Base-by-base conservation (phyloP, 371 early-diverging fungal genomes). In the Phascolomyces articulosus region DNA sequence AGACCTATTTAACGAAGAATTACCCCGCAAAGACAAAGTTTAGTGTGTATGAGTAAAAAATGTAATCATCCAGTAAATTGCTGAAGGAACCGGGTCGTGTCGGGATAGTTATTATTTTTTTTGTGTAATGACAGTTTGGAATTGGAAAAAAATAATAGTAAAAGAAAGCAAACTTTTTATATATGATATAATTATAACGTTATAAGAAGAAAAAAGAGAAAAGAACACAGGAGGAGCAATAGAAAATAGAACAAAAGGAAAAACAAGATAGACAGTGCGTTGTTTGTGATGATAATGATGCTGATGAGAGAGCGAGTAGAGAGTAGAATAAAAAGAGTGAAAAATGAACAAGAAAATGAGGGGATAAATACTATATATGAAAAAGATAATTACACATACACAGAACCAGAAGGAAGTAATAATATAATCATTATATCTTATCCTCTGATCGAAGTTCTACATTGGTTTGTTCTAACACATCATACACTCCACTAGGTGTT, bases 371-470 rank as follows among this genome's bases (percentile, higher is more conserved):
- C 10, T 20, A 24, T 28, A 53, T 13, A 53, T 11, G 54, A 53
- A 55, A 20, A 55, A 29, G 24, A 31, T 16, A 20, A 58, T 21
- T 26, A 58, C 51, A 51, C 51, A 51, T 24, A 51, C 51, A 58
- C 58, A 58, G 40, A n/a, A 13, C 11, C n/a, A 40, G 40, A 58
- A 27, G 6, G 23, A 40, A n/a, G 58, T 20, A 13, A 40, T 24
- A 10, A 18, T 27, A 34, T 9, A 9, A 9, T 34, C 11, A n/a
- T 60, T 66, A 66, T 31, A 69, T 66, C 24, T 64, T 58, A 27
- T 69, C 60, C 26, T 63, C 69, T 16, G 72, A 72, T 29, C 67
- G 66, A 55, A 73, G 65, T 60, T 72, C 72, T 56, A 78, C 40
- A 28, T 71, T 71, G 7, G 67, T 69, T 51, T 60, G 55, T 61